Base-by-base conservation (phyloP, 2,329 filamentous ascomycete genomes). In the Fusarium ramigenum region DNA sequence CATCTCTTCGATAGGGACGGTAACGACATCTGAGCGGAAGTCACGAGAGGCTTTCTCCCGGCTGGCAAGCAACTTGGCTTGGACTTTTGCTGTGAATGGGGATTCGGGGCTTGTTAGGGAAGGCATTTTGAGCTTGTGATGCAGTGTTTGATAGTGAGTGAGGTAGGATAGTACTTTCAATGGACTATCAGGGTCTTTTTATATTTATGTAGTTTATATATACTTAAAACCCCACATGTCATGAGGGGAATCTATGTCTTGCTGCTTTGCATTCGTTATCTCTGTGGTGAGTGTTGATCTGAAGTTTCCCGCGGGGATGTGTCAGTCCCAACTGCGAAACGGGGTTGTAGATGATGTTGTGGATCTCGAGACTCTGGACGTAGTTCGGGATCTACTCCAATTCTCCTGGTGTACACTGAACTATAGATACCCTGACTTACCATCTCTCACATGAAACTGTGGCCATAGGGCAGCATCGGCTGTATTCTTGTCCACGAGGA, bases 1-100 rank as follows among this genome's bases (percentile, higher is more conserved):
- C 77, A 78, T 78, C 16, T 68, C 62, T 30, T 78, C 75, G 5
- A 73, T 65, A 4, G 75, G 77, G 7, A 77, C 76, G 5, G 77
- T 79, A 10, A 78, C 72, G 19, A 79, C 77, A 77, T 79, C 77
- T 43, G 77, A 78, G 39, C 77, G 74, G 43, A 78, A 79, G 62
- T 79, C 77, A 5, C 25, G 76, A 70, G 23, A 78, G 62, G 56
- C 76, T 71, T 30, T 77, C 65, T 54, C 56, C n/a, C 60, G 39
- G 40, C 37, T 69, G 18, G 54, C 40, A 21, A 60, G 59, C 15
- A 72, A 36, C 21, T 72, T 72, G 9, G 69, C 69, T 40, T 57
- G 40, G 15, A 72, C 63, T 32, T 69, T 69, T 7, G 68, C 54
- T 5, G 63, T 72, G 40, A 72, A 72, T 19, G 54, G 68, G 19